Evolutionary conservation across 192 early-diverging fungal genomes (phyloP), one percentile per base, ranked within the genome.

Genomic region (Endogone sp.): DNA sequence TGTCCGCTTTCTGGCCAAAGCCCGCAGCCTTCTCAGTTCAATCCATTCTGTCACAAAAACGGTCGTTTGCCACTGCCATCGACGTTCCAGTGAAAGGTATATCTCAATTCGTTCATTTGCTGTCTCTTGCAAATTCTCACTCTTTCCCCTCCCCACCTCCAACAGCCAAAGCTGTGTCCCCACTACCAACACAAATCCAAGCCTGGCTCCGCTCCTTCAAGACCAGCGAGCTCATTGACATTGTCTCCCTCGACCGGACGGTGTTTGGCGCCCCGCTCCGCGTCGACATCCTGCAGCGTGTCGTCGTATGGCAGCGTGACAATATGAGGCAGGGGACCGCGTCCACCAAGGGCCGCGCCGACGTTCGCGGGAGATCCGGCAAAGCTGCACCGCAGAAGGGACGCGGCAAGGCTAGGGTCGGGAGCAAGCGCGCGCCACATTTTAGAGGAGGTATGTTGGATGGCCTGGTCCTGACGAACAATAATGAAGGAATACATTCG

Each of bases 351-450:
- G 82, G 82, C 21, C 84, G 91, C 64, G 85, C 89, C 54, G 92
- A 95, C 70, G 95, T 98, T 29, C 84, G 92, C 25, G 95, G 95
- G 31, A 88, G 92, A 1, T 86, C 89, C 49, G 75, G 86, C 56
- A 98, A 98, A 78, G 79, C 84, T 13, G 88, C 89, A 59, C 93
- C 91, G 30, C 96, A 98, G 75, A 98, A 98, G 78, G 96, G 96
- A 20, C 85, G 94, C 29, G 96, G 96, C 74, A 87, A 83, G 73
- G 95, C 96, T n/a, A 84, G 96, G 67, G 88, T 93, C 23, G 94
- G 95, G 26, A 89, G 90, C 2, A 61, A 89, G 28, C 84, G 94
- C 25, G 92, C 94, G 26, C 93, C 96, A 29, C 93, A 96, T 73
- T 91, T 87, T 71, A 81, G 86, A 25, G 96, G 96, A 78, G 96